phyloP scores from a whole-genome alignment of 352 stramenopile genomes.

The Peronospora tabacina region DNA sequence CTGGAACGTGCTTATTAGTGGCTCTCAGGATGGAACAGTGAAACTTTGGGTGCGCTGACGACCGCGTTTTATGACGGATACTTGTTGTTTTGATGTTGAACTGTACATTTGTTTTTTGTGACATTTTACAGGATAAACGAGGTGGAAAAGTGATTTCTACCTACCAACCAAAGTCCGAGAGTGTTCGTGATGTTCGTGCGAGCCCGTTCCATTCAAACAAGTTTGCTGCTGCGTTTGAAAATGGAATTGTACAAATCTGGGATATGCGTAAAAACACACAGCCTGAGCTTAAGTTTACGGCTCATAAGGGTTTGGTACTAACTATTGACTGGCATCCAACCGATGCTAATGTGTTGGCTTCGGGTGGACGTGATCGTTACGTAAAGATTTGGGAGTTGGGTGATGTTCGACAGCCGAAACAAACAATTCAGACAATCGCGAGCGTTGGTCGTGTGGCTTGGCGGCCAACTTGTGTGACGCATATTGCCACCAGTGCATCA shows the following conservation, averaged over 20 bases:
- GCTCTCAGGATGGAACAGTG: conserved; percentile 81
- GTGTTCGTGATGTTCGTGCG: conserved; percentile 73
- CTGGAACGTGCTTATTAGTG: conserved; percentile 74
- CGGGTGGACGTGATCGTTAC: conserved; percentile 74
- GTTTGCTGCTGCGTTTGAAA: conserved; percentile 82
- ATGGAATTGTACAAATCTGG: conserved; percentile 83
- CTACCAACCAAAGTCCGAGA: conserved; percentile 83
- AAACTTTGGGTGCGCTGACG: conserved; percentile 63
- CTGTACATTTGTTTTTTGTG: background rate
- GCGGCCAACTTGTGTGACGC: conserved; percentile 65
- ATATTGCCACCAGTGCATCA: conserved; percentile 80
- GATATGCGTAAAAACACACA: conserved; percentile 79
- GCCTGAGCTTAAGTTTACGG: conserved; percentile 79
- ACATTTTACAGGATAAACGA: conserved; percentile 53
- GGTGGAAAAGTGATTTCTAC: conserved; percentile 57
- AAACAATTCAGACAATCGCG: conserved; percentile 84
- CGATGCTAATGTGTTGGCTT: conserved; percentile 60
- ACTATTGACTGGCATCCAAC: conserved; percentile 78
- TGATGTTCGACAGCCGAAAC: conserved; percentile 62
- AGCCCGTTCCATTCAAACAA: conserved; percentile 66
- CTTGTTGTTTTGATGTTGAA: background rate
- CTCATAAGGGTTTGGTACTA: conserved; percentile 79
- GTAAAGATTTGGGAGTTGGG: conserved; percentile 82
- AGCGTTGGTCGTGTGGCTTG: conserved; percentile 77
- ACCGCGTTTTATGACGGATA: background rate